Percentiles rank a stretch among this genome's conserved stretches.
phyloP scores from a whole-genome alignment of 768 basidiomycete genomes.

The Tephrocybe sp. region DNA sequence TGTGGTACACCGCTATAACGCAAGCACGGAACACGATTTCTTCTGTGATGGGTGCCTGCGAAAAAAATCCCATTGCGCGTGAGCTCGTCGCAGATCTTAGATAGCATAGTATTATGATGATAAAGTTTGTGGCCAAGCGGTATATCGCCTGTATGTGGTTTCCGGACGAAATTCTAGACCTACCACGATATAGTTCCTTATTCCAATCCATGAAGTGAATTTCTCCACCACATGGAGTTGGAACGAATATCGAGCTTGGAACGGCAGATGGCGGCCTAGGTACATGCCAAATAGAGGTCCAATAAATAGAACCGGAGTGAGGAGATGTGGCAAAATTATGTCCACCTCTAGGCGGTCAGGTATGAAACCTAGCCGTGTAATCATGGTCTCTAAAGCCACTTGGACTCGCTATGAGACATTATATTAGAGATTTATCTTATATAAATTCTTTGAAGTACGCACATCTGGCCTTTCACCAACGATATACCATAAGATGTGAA shows the following conservation, averaged over 20 bases:
- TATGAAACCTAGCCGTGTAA: slow-evolving; percentile 41
- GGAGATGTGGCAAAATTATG: slow-evolving; percentile 46
- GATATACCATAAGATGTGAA: slow-evolving; percentile 34
- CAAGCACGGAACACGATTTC: slow-evolving; percentile 90
- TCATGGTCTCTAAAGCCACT: slow-evolving; percentile 27
- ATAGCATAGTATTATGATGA: too few relatives aligned
- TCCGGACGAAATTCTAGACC: too few relatives aligned
- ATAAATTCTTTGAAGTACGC: slow-evolving; percentile 2
- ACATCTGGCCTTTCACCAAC: slow-evolving; percentile 22
- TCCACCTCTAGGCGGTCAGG: slow-evolving; percentile 14
- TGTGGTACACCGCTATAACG: slow-evolving; percentile 68
- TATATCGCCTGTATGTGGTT: too few relatives aligned
- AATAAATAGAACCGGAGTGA: slow-evolving; percentile 71
- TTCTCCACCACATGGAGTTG: slow-evolving; percentile 33
- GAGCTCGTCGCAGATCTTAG: background rate
- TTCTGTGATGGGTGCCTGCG: slow-evolving; percentile 86
- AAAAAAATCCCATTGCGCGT: slow-evolving; percentile 25
- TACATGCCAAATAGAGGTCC: slow-evolving; percentile 71
- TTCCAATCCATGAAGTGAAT: slow-evolving; percentile 52
- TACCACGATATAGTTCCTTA: slow-evolving; percentile 67
- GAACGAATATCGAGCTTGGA: slow-evolving; percentile 50
- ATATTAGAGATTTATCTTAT: background rate
- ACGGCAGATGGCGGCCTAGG: slow-evolving; percentile 47
- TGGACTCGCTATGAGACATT: slow-evolving; percentile 11
- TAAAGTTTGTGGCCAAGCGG: too few relatives aligned